These are phyloP conservation scores for Cajanus cajan DNA, from an alignment of 306 rosid genomes.

Conservation along the genomic window DNA sequence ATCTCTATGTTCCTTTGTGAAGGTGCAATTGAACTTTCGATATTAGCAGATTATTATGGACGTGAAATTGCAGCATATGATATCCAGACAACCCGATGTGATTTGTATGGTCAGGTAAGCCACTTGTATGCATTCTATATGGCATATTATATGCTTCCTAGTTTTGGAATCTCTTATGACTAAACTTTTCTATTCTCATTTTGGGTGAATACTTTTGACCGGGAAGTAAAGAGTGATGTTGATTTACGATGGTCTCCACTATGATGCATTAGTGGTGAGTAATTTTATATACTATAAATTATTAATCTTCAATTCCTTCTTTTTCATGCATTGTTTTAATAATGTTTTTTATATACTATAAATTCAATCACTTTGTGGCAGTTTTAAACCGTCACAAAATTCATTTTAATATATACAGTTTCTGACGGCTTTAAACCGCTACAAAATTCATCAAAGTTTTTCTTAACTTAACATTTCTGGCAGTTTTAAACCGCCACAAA, in stretches of 20 bases:
- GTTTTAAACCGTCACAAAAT: too few species aligned
- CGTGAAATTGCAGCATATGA: slow-evolving; percentile 98
- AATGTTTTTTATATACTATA: too few species aligned
- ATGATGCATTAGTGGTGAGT: too few species aligned
- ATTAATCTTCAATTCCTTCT: not conserved
- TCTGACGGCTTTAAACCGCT: too few species aligned
- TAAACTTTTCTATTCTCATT: slow-evolving; percentile 13
- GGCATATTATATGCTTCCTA: not conserved
- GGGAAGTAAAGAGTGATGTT: slow-evolving; percentile 82
- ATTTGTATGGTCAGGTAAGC: slow-evolving; percentile 95
- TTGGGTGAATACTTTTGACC: slow-evolving; percentile 43
- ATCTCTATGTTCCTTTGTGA: slow-evolving; percentile 20
- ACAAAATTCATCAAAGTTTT: too few species aligned
- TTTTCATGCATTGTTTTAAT: not conserved
- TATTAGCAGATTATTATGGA: slow-evolving; percentile 80
- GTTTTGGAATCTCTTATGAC: slow-evolving; percentile 30
- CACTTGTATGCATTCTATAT: slow-evolving; percentile 9
- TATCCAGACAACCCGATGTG: slow-evolving; percentile 92
- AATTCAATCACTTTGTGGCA: too few species aligned
- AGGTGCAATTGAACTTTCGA: slow-evolving; percentile 98
- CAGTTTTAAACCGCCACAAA: too few species aligned
- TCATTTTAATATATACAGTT: too few species aligned
- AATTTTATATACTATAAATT: too few species aligned
- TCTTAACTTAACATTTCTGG: too few species aligned
- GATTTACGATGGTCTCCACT: too few species aligned